Percentiles rank a stretch among this genome's conserved stretches.
phyloP scores from a whole-genome alignment of 257 asterid genomes.

The Primulina huaijiensis region DNA sequence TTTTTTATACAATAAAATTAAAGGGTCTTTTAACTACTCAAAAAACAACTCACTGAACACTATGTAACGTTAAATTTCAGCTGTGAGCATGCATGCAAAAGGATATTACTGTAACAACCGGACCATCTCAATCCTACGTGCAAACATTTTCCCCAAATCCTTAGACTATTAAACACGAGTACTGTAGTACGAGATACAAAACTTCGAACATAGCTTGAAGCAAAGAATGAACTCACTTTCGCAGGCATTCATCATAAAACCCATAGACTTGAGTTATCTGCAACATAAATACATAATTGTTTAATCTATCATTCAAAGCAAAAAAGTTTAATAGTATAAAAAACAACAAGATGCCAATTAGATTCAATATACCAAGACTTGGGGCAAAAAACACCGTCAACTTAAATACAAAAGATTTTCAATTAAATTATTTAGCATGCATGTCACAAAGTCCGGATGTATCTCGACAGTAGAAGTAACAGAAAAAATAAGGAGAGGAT shows the following conservation, averaged over 20 bases:
- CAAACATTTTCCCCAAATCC: background rate
- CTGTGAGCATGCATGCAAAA: background rate
- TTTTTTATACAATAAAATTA: background rate
- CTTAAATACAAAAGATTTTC: background rate
- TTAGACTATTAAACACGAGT: background rate
- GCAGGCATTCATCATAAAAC: conserved; percentile 74
- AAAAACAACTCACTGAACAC: background rate
- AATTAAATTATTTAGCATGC: too few species aligned
- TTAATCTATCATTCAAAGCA: conserved; percentile 12
- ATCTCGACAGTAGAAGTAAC: background rate
- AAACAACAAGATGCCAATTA: conserved; percentile 1
- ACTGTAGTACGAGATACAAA: conserved; percentile 9
- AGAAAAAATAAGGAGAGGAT: background rate
- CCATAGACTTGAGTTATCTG: conserved; percentile 85
- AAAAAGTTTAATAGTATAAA: conserved; percentile 8
- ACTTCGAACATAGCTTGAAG: conserved; percentile 3
- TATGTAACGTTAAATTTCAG: background rate
- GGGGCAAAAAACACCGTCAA: conserved; percentile 8
- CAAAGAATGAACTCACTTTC: conserved; percentile 53
- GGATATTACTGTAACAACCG: conserved; percentile 3
- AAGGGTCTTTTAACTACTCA: conserved; percentile 11
- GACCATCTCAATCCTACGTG: background rate
- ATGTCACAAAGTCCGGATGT: conserved; percentile 1
- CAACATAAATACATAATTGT: conserved; percentile 15
- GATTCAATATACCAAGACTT: conserved; percentile 13